Percentiles rank a stretch among this genome's conserved stretches.
Conservation (phyloP, 2,329 filamentous ascomycete species). For the Magnaporthiopsis rhizophila region DNA sequence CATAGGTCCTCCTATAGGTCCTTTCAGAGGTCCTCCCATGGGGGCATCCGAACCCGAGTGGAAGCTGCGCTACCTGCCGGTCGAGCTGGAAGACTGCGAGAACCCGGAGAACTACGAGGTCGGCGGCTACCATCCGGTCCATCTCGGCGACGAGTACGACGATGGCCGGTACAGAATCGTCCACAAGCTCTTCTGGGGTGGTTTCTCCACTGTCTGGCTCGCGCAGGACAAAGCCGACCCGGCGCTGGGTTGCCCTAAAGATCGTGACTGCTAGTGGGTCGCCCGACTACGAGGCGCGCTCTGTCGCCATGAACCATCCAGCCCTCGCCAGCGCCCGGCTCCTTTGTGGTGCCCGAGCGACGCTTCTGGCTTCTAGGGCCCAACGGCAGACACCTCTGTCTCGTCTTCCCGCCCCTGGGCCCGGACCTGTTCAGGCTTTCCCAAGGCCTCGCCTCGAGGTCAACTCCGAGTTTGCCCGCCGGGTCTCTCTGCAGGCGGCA, state of each 20-base stretch:
- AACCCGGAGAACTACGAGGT: slow-evolving; percentile 20
- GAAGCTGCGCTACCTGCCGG: neutral
- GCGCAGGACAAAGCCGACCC: slow-evolving; percentile 20
- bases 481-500: slow-evolving; percentile 11
- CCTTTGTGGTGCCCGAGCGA: no score
- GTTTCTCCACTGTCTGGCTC: slow-evolving; percentile 37
- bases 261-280: slow-evolving; percentile 19
- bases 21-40: neutral
- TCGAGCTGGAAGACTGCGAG: neutral
- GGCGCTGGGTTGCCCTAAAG: slow-evolving; percentile 9
- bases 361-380: no score
- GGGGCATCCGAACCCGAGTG: neutral
- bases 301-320: no score
- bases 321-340: no score
- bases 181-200: slow-evolving; percentile 36
- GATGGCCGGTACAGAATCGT: slow-evolving; percentile 31
- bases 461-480: slow-evolving; percentile 10
- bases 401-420: no score
- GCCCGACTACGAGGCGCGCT: neutral
- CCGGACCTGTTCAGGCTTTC: no score
- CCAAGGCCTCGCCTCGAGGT: slow-evolving; percentile 2
- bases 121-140: slow-evolving; percentile 35
- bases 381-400: no score
- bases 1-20: no score
- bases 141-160: slow-evolving; percentile 31